Conservation (phyloP, 306 rosid genomes). For the Biancaea sappan region DNA sequence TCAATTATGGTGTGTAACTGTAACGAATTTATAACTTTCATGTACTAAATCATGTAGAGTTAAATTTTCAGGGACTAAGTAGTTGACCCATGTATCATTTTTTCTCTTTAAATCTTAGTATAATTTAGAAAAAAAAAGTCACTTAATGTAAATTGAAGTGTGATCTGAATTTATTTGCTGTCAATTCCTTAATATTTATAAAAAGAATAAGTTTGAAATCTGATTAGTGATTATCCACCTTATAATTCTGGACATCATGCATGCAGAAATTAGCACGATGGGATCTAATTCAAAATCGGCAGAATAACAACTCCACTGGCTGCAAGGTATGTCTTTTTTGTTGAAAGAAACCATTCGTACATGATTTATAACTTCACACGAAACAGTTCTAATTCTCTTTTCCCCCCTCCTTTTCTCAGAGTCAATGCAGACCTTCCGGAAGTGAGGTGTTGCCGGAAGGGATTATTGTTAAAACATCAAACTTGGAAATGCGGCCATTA, state of each 20-base stretch:
- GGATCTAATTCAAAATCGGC: conserved; percentile 47
- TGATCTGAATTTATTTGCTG: conserved; percentile 1
- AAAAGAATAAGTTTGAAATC: not conserved
- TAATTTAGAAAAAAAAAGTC: no score
- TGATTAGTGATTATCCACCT: not conserved
- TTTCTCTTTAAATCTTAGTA: no score
- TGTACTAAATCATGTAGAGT: no score
- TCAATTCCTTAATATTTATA: not conserved
- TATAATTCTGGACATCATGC: conserved; percentile 8
- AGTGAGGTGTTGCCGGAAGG: conserved; percentile 75
- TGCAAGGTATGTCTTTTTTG: conserved; percentile 66
- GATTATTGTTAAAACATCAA: conserved; percentile 62
- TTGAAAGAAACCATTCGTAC: not conserved
- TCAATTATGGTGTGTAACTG: no score
- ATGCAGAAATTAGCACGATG: conserved; percentile 79
- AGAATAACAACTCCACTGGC: conserved; percentile 30
- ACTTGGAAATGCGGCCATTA: conserved; percentile 76
- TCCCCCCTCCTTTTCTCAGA: conserved; percentile 36
- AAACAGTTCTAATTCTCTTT: conserved; percentile 1
- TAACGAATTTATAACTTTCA: no score
- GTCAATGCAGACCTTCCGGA: conserved; percentile 60
- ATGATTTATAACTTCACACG: not conserved
- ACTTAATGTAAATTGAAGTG: no score
- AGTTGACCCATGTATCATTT: no score
- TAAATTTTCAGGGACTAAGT: no score